Conservation (phyloP, 164 flowering plant genomes). For the Hamamelis virginiana region DNA sequence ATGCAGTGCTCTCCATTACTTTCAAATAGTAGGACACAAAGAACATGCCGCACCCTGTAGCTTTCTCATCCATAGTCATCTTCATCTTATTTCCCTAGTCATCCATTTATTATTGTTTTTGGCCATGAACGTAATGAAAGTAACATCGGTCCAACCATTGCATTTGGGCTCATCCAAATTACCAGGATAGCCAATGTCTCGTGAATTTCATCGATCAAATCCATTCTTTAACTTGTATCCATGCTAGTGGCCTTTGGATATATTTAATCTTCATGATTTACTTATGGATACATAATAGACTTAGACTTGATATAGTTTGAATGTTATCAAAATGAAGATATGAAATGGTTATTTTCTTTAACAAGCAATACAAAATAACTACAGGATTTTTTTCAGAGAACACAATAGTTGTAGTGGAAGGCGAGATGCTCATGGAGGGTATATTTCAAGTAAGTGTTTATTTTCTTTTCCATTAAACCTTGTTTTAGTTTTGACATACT, state of each 20-base stretch:
- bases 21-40: background rate
- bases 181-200: background rate
- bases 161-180: background rate
- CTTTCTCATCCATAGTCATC: background rate
- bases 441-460: slow-evolving; percentile 66
- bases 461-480: background rate
- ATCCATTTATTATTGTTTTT: too few species aligned
- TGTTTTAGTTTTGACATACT: background rate
- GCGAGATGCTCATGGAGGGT: slow-evolving; percentile 76
- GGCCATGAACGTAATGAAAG: too few species aligned
- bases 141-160: too few species aligned
- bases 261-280: background rate
- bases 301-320: background rate
- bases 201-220: background rate
- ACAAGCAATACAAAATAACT: slow-evolving; percentile 74
- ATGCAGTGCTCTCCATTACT: background rate
- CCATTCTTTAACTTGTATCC: background rate
- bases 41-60: background rate
- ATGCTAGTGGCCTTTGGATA: background rate
- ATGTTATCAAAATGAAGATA: background rate
- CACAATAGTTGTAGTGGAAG: slow-evolving; percentile 90
- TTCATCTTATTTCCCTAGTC: too few species aligned
- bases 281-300: background rate
- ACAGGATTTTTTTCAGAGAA: slow-evolving; percentile 91
- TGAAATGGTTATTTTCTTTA: slow-evolving; percentile 42